These are phyloP conservation scores for Neoarthrinium moseri DNA, from an alignment of 2,329 filamentous ascomycete species.

Conservation along the genomic window DNA sequence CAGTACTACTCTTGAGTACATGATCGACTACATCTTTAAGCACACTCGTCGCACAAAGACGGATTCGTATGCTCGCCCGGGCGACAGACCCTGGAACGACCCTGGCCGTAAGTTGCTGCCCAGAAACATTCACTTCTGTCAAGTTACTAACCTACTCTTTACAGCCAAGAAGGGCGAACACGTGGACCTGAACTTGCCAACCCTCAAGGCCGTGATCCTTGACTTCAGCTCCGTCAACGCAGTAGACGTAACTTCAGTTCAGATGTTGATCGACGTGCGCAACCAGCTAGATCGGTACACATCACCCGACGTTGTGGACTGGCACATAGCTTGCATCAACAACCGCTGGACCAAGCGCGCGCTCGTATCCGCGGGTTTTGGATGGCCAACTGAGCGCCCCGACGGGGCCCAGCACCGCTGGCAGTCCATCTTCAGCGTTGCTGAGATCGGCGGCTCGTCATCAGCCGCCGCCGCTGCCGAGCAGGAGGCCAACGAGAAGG, in stretches of 20 bases:
- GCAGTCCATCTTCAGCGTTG: slow-evolving; percentile 95
- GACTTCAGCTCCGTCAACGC: slow-evolving; percentile 95
- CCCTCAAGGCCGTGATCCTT: slow-evolving; percentile 84
- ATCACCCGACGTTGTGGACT: slow-evolving; percentile 78
- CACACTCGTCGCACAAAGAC: slow-evolving; percentile 76
- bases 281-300: slow-evolving; percentile 90
- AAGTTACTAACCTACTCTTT: slow-evolving; percentile 1
- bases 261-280: slow-evolving; percentile 89
- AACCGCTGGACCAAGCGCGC: slow-evolving; percentile 95
- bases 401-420: slow-evolving; percentile 64
- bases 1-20: slow-evolving; percentile 80
- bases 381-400: slow-evolving; percentile 64
- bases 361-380: slow-evolving; percentile 83
- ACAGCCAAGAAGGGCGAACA: slow-evolving; percentile 45
- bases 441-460: slow-evolving; percentile 72
- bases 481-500: slow-evolving; percentile 56
- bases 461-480: slow-evolving; percentile 72
- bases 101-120: slow-evolving; percentile 54
- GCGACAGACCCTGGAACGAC: slow-evolving; percentile 94
- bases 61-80: slow-evolving; percentile 60
- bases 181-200: slow-evolving; percentile 55
- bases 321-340: slow-evolving; percentile 93
- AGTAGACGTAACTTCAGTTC: slow-evolving; percentile 88
- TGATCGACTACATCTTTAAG: slow-evolving; percentile 66
- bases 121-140: not conserved